phyloP scores from a whole-genome alignment of 768 basidiomycete genomes.

The Fomitopsis pulvina region DNA sequence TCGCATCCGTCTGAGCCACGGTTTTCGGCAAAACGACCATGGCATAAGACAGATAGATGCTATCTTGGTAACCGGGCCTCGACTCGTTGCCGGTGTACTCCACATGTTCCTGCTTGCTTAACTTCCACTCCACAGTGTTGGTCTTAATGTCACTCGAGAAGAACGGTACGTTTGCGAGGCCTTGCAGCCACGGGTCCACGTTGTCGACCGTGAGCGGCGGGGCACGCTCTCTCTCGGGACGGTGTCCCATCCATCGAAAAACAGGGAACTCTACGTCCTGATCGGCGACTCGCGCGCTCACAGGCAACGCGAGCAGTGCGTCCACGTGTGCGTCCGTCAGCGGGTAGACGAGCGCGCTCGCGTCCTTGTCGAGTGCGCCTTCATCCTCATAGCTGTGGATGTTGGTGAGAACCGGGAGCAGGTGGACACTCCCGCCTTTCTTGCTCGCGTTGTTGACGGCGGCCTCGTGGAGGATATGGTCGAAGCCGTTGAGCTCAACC shows the following conservation, averaged over 20 bases:
- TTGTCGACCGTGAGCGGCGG: not conserved
- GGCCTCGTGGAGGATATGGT: conserved; percentile 14
- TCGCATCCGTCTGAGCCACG: no score
- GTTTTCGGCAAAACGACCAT: conserved; percentile 12
- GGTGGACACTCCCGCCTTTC: conserved; percentile 12
- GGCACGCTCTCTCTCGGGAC: not conserved
- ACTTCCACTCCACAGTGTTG: not conserved
- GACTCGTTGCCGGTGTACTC: conserved; percentile 22
- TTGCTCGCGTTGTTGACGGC: conserved; percentile 3
- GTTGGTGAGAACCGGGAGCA: conserved; percentile 15
- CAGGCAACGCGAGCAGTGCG: not conserved
- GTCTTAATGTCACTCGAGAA: conserved; percentile 3
- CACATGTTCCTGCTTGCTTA: conserved; percentile 6
- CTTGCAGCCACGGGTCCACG: not conserved
- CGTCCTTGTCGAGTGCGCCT: not conserved
- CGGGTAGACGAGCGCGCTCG: conserved; percentile 12
- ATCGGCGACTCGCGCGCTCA: not conserved
- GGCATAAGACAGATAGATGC: conserved; percentile 22
- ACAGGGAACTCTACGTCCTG: not conserved
- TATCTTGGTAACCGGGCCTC: conserved; percentile 13
- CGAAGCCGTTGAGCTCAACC: conserved; percentile 18
- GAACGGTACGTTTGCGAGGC: conserved; percentile 13
- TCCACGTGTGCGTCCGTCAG: conserved; percentile 19
- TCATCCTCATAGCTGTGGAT: not conserved
- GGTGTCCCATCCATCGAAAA: not conserved